phyloP scores from a whole-genome alignment of 2,329 filamentous ascomycete species.

The Capronia coronata region DNA sequence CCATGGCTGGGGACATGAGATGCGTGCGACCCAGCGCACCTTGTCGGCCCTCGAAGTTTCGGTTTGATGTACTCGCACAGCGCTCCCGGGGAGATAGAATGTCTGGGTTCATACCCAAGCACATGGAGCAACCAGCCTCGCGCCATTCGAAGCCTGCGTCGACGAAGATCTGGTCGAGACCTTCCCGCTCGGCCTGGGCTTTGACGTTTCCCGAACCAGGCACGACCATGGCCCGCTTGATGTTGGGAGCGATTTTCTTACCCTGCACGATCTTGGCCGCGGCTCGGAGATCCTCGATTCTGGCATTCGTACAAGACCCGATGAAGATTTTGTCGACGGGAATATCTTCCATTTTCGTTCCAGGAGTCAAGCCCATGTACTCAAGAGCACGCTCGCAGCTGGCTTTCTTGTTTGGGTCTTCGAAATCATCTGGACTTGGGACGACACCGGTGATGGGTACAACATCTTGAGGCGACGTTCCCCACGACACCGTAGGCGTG shows the following conservation, averaged over 20 bases:
- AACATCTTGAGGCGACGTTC: conserved; percentile 92
- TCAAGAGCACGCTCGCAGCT: conserved; percentile 76
- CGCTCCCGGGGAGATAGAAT: conserved; percentile 88
- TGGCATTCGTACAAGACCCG: conserved; percentile 93
- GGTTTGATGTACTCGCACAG: conserved; percentile 91
- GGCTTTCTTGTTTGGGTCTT: conserved; percentile 70
- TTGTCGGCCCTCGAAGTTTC: conserved; percentile 95
- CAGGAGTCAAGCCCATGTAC: conserved; percentile 89
- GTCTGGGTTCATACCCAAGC: conserved; percentile 97
- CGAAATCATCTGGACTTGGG: conserved; percentile 81
- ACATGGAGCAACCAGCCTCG: conserved; percentile 98
- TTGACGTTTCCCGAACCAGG: conserved; percentile 94
- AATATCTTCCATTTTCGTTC: conserved; percentile 88
- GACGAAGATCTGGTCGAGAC: conserved; percentile 83
- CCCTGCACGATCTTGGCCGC: conserved; percentile 82
- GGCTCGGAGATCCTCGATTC: conserved; percentile 89
- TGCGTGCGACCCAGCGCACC: conserved; percentile 87
- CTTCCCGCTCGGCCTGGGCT: conserved; percentile 81
- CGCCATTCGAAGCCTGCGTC: conserved; percentile 97
- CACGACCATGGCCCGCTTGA: conserved; percentile 93
- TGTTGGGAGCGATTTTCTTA: conserved; percentile 75
- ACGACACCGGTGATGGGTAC: conserved; percentile 90
- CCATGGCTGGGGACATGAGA: conserved; percentile 95
- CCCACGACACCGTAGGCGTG: conserved; percentile 89
- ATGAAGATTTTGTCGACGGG: conserved; percentile 94